These are phyloP conservation scores for Neltuma alba DNA, from an alignment of 306 rosid genomes.

Conservation along the genomic window DNA sequence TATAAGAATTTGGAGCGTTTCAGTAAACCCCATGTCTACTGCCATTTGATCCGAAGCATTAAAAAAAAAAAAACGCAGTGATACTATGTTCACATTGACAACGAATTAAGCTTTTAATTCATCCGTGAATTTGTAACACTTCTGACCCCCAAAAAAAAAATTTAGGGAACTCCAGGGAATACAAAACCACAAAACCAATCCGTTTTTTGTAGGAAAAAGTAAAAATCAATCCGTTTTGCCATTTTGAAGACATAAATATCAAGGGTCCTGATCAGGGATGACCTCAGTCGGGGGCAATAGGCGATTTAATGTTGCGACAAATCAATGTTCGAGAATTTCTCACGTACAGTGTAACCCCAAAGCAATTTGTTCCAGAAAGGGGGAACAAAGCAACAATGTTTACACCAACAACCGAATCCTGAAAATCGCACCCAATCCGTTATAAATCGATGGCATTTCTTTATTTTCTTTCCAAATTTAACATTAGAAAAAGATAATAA, in stretches of 20 bases:
- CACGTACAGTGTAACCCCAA: conserved; percentile 24
- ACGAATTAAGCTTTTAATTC: too few relatives aligned
- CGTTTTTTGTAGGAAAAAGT: too few relatives aligned
- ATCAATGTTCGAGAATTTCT: conserved; percentile 17
- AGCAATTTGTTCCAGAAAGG: neutral
- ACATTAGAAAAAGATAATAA: conserved; percentile 37
- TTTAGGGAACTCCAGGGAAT: neutral
- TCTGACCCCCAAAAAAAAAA: too few relatives aligned
- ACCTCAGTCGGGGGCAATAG: too few relatives aligned
- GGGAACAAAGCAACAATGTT: neutral
- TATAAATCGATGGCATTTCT: conserved; percentile 38
- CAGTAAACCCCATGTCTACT: neutral
- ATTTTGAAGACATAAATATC: too few relatives aligned
- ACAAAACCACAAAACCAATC: too few relatives aligned
- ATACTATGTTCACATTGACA: neutral
- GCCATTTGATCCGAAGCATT: too few relatives aligned
- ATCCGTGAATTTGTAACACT: neutral
- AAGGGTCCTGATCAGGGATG: too few relatives aligned
- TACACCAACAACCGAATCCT: conserved; percentile 34
- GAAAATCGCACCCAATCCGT: conserved; percentile 34
- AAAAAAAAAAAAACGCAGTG: neutral
- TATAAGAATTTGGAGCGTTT: neutral
- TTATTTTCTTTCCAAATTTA: conserved; percentile 41
- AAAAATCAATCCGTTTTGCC: too few relatives aligned
- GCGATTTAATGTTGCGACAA: too few relatives aligned